A percentile compares a stretch with the other conserved stretches of the same genome.
These are phyloP conservation scores for Cladosporium oxysporum DNA, from an alignment of 2,329 filamentous ascomycete species.

Conservation along the genomic window DNA sequence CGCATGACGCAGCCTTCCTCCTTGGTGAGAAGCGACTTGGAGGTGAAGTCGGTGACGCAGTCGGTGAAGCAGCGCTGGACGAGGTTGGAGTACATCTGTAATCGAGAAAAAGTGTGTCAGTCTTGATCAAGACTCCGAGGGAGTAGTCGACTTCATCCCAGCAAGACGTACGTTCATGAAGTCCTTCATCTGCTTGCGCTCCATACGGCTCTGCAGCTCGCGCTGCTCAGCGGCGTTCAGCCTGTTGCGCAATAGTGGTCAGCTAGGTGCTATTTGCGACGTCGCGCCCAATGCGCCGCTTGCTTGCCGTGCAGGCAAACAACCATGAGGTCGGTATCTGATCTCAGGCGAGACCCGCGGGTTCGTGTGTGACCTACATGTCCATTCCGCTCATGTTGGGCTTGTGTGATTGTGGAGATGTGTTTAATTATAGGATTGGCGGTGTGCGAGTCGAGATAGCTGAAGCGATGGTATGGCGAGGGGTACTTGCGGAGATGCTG, in stretches of 20 bases:
- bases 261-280: slow-evolving; percentile 19
- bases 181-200: slow-evolving; percentile 98
- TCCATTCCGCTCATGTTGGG: slow-evolving; percentile 36
- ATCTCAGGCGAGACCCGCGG: background rate
- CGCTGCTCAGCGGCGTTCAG: slow-evolving; percentile 81
- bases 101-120: background rate
- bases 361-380: slow-evolving; percentile 24
- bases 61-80: slow-evolving; percentile 92
- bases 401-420: background rate
- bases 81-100: slow-evolving; percentile 69
- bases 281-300: background rate
- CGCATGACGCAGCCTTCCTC: slow-evolving; percentile 91
- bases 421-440: slow-evolving; percentile 12
- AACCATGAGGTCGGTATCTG: background rate
- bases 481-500: slow-evolving; percentile 3
- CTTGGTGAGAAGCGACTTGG: slow-evolving; percentile 84
- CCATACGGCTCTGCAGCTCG: slow-evolving; percentile 91
- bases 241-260: slow-evolving; percentile 42
- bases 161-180: slow-evolving; percentile 82
- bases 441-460: background rate
- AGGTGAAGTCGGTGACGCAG: slow-evolving; percentile 98
- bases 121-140: background rate
- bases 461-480: background rate
- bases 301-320: background rate
- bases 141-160: background rate